Conservation (phyloP, 306 rosid genomes). For the Ceratonia siliqua region DNA sequence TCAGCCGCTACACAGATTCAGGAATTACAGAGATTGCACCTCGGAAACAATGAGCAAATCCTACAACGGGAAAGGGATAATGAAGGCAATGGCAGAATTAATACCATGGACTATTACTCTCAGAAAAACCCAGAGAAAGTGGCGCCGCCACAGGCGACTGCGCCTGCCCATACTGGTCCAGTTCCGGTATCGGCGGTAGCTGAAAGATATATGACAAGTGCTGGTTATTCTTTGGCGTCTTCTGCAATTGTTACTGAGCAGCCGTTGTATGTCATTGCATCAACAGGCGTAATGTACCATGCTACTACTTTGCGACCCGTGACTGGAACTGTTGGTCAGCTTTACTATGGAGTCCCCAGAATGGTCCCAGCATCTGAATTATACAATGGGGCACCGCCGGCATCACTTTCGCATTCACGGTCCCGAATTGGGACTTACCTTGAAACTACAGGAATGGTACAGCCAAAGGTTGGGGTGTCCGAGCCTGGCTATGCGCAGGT, state of each 20-base stretch:
- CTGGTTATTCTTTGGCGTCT: slow-evolving; percentile 41
- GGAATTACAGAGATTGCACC: slow-evolving; percentile 52
- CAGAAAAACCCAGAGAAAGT: slow-evolving; percentile 38
- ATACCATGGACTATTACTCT: slow-evolving; percentile 34
- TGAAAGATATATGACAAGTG: slow-evolving; percentile 45
- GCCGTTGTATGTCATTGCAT: slow-evolving; percentile 46
- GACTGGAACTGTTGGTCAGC: slow-evolving; percentile 44
- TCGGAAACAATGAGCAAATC: slow-evolving; percentile 42
- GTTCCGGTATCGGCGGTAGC: slow-evolving; percentile 26
- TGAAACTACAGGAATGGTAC: slow-evolving; percentile 35
- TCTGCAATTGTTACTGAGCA: slow-evolving; percentile 40
- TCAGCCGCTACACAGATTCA: slow-evolving; percentile 45
- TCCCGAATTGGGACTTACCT: slow-evolving; percentile 32
- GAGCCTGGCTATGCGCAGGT: slow-evolving; percentile 54
- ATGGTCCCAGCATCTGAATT: slow-evolving; percentile 39
- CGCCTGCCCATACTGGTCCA: not conserved
- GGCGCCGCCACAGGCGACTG: slow-evolving; percentile 27
- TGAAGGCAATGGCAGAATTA: slow-evolving; percentile 41
- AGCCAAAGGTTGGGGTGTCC: slow-evolving; percentile 27
- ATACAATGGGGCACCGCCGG: slow-evolving; percentile 38
- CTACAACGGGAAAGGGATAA: slow-evolving; percentile 39
- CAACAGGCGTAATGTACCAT: slow-evolving; percentile 48
- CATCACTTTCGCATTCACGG: slow-evolving; percentile 24
- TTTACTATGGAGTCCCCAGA: slow-evolving; percentile 57
- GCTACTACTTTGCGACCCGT: slow-evolving; percentile 42